A percentile compares a stretch with the other conserved stretches of the same genome.
Conservation (phyloP, 1,284 basidiomycete genomes). For the Clitocybe nebularis region DNA sequence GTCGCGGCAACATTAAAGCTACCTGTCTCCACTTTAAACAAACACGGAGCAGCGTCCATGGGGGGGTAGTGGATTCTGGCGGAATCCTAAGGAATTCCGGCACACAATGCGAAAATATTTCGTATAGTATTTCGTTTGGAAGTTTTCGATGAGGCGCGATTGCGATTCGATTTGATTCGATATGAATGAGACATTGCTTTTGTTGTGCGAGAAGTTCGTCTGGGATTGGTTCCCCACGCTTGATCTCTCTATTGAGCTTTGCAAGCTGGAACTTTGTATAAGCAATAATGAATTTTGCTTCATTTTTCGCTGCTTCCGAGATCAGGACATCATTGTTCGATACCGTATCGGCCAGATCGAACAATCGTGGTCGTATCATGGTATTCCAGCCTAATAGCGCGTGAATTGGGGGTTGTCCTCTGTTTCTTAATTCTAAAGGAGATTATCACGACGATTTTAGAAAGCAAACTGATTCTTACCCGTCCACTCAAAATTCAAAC, state of each 20-base stretch:
- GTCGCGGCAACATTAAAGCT: background rate
- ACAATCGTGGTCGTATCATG: too few relatives aligned
- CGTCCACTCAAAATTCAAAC: too few relatives aligned
- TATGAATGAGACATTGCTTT: background rate
- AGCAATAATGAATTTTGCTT: background rate
- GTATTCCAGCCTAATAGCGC: too few relatives aligned
- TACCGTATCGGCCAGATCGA: background rate
- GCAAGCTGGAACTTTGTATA: background rate
- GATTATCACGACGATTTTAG: too few relatives aligned
- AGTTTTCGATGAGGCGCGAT: conserved; percentile 10
- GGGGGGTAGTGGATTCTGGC: background rate
- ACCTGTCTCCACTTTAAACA: background rate
- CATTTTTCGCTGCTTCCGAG: background rate
- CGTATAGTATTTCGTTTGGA: conserved; percentile 1
- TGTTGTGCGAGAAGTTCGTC: background rate
- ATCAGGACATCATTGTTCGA: background rate
- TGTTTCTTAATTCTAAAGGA: too few relatives aligned
- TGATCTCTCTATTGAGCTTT: background rate
- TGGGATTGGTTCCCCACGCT: background rate
- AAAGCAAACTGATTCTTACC: too few relatives aligned
- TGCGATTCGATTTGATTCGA: conserved; percentile 1
- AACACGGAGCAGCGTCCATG: background rate
- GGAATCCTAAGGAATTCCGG: background rate
- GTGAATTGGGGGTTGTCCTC: too few relatives aligned
- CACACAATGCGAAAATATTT: background rate